phyloP scores from a whole-genome alignment of 257 asterid genomes.

The Echites panduratus region DNA sequence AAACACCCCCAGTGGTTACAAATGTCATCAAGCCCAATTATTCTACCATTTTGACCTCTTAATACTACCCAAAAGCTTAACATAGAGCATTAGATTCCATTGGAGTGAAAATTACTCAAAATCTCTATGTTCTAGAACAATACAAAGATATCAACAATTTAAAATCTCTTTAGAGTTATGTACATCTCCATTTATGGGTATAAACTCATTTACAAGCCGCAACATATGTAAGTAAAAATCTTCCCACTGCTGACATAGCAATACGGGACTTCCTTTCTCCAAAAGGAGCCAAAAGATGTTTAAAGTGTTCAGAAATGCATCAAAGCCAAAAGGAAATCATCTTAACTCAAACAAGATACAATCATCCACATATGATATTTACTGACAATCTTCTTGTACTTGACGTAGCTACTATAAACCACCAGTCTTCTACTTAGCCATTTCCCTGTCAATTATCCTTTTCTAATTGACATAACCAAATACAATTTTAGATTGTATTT shows the following conservation, averaged over 20 bases:
- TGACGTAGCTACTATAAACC: background rate
- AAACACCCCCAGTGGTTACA: background rate
- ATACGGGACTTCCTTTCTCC: background rate
- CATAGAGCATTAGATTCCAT: background rate
- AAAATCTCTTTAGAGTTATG: background rate
- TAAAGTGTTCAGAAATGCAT: background rate
- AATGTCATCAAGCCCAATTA: background rate
- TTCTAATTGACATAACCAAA: background rate
- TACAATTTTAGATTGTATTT: background rate
- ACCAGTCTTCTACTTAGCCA: background rate
- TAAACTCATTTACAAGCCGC: background rate
- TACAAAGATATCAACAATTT: background rate
- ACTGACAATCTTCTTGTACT: background rate
- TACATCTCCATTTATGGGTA: background rate
- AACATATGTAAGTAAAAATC: background rate
- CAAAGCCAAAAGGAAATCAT: background rate
- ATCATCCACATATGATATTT: background rate
- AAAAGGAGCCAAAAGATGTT: background rate
- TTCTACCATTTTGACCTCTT: background rate
- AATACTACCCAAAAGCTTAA: background rate
- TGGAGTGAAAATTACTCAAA: background rate
- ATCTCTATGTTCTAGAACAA: background rate
- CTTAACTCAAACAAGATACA: background rate
- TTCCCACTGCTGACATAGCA: background rate
- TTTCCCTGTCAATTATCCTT: background rate